These are phyloP conservation scores for Nematocida sp. DNA, from an alignment of 371 early-diverging fungal species.

Conservation along the genomic window DNA sequence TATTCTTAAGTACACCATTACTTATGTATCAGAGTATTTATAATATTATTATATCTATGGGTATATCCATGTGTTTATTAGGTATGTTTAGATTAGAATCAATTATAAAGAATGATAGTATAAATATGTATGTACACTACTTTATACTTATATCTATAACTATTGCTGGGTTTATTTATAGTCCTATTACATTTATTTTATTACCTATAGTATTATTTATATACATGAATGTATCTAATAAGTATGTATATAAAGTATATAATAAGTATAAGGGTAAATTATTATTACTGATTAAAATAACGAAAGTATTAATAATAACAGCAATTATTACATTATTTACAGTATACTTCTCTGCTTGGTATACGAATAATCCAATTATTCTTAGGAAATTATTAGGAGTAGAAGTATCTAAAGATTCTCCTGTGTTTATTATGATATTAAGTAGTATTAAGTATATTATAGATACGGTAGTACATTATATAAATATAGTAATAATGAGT, in stretches of 20 bases:
- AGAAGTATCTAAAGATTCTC: slow-evolving; percentile 2
- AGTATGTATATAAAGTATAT: background rate
- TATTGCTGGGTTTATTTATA: background rate
- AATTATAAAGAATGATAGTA: slow-evolving; percentile 8
- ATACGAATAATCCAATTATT: slow-evolving; percentile 2
- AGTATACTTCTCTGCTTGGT: slow-evolving; percentile 25
- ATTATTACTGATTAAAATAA: slow-evolving; percentile 16
- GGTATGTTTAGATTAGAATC: slow-evolving; percentile 42
- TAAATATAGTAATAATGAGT: background rate
- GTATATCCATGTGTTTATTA: background rate
- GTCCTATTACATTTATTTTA: slow-evolving; percentile 20
- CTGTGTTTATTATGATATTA: slow-evolving; percentile 7
- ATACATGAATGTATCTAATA: too few relatives aligned
- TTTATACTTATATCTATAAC: background rate
- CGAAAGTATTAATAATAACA: slow-evolving; percentile 16
- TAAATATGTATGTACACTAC: slow-evolving; percentile 21
- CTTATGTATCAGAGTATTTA: background rate
- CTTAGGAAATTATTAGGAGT: background rate
- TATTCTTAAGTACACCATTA: too few relatives aligned
- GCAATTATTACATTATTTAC: background rate
- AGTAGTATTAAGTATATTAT: background rate
- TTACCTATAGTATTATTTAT: slow-evolving; percentile 13
- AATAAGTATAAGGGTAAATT: background rate
- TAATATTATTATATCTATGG: slow-evolving; percentile 15
- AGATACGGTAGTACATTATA: background rate